Percentiles rank a stretch among this genome's conserved stretches.
Evolutionary conservation across 805 yeast species (phyloP).

Genomic region (Saccharomyces eubayanus): DNA sequence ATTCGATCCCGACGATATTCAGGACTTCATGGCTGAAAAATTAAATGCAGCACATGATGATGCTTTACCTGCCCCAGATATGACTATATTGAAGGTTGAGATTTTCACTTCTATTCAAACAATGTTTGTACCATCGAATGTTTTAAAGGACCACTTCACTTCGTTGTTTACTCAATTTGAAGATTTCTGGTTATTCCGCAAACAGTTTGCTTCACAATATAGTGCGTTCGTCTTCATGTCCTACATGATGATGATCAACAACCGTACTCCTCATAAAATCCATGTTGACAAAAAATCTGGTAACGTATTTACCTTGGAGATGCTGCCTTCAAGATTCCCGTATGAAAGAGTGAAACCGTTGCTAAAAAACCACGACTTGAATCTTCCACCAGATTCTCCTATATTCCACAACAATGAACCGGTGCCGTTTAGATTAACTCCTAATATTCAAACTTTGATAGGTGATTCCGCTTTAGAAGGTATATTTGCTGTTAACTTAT

Average conservation of each 20-base stretch:
- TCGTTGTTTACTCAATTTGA: conserved; percentile 67
- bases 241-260: conserved; percentile 87
- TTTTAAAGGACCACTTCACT: conserved; percentile 70
- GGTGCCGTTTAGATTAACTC: conserved; percentile 94
- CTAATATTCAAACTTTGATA: conserved; percentile 86
- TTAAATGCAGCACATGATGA: conserved; percentile 90
- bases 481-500: conserved; percentile 71
- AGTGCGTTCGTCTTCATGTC: conserved; percentile 90
- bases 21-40: conserved; percentile 77
- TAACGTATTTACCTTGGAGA: conserved; percentile 86
- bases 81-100: conserved; percentile 81
- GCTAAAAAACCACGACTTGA: conserved; percentile 31
- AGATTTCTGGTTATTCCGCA: conserved; percentile 95
- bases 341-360: conserved; percentile 34
- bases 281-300: conserved; percentile 77
- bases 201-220: conserved; percentile 89
- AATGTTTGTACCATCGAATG: conserved; percentile 73
- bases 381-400: conserved; percentile 48
- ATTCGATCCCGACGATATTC: conserved; percentile 79
- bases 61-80: conserved; percentile 85
- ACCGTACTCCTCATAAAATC: conserved; percentile 89
- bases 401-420: conserved; percentile 84
- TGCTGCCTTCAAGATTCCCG: conserved; percentile 82
- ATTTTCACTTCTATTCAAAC: conserved; percentile 86
- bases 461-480: conserved; percentile 96